phyloP scores from a whole-genome alignment of 1,284 basidiomycete species.

The Psilocybe mexicana region DNA sequence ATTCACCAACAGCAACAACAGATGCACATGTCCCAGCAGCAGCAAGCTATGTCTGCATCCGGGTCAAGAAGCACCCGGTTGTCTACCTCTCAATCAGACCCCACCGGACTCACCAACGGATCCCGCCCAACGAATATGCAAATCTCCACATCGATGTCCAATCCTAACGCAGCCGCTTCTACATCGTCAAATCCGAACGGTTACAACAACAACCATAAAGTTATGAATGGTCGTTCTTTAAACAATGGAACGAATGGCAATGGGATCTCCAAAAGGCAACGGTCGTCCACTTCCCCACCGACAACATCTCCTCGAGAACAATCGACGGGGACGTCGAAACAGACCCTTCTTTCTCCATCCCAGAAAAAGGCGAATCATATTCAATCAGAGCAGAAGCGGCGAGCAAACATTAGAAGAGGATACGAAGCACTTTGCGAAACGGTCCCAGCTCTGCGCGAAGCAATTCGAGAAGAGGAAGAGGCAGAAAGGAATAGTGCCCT shows the following conservation, averaged over 20 bases:
- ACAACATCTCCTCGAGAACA: constrained; percentile 8
- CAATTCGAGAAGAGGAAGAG: constrained; percentile 69
- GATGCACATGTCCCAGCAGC: constrained; percentile 10
- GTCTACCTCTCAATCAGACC: constrained; percentile 9
- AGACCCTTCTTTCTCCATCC: constrained; percentile 64
- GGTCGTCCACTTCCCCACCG: constrained; percentile 10
- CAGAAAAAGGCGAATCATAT: constrained; percentile 96
- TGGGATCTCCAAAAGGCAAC: constrained; percentile 8
- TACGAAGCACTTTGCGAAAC: constrained; percentile 84
- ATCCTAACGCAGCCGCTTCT: constrained; percentile 6
- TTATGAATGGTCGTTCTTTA: background rate
- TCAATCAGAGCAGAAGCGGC: constrained; percentile 85
- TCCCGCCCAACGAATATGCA: constrained; percentile 1
- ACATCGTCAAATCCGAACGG: background rate
- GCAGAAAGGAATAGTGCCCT: constrained; percentile 43
- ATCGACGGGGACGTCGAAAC: constrained; percentile 35
- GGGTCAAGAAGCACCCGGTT: constrained; percentile 9
- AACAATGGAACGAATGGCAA: constrained; percentile 3
- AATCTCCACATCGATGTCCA: constrained; percentile 8
- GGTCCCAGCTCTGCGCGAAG: constrained; percentile 78
- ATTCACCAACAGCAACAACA: constrained; percentile 10
- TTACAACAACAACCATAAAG: background rate
- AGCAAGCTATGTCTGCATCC: constrained; percentile 6
- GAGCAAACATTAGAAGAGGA: constrained; percentile 87
- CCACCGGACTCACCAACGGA: constrained; percentile 1